Evolutionary conservation across 1,284 basidiomycete genomes (phyloP), one percentile per base, ranked within the genome.

Genomic region (Cutaneotrichosporon cutaneum): DNA sequence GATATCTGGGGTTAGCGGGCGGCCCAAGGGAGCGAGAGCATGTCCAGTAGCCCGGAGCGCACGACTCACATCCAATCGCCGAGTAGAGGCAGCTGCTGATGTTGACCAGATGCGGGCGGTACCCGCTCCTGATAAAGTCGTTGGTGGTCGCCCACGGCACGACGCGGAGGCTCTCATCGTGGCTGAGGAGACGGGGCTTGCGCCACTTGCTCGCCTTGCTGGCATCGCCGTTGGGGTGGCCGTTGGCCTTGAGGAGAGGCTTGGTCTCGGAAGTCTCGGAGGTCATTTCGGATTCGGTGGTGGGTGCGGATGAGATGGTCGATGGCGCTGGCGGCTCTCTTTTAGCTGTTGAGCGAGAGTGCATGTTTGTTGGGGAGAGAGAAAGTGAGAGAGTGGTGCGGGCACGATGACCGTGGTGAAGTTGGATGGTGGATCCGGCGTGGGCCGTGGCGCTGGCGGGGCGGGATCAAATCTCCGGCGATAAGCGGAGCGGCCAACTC

Each of bases 91-190:
- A 91, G 39, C 85, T 87, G 67, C 76, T 80, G 83, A 88, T 87
- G 61, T 82, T 83, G 65, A 85, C 81, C 68, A 88, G 85, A 53
- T 85, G 89, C 85, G 85, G 82, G 73, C 90, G 82, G 75, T 92
- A 92, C 3, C 90, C 90, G 26, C 77, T 81, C 63, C 85, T 59
- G 66, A 92, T 89, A 72, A 85, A 88, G 67, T 89, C 87, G 69
- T 92, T 92, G 77, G 92, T 88, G 67, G 75, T 76, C 65, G 77
- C 74, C 77, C 78, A 80, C 8, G 76, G 75, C 14, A 77, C 65
- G 5, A 67, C 52, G n/a, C 48, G 30, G 13, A 68, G 60, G 7
- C 71, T 72, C 54, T 79, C 75, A 3, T 73, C 69, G 51, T 71
- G 75, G 2, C 68, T 68, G 58, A 75, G 62, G 11, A 70, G 58